Conservation (phyloP, 1,284 basidiomycete genomes). For the Cutaneotrichosporon dermatis region DNA sequence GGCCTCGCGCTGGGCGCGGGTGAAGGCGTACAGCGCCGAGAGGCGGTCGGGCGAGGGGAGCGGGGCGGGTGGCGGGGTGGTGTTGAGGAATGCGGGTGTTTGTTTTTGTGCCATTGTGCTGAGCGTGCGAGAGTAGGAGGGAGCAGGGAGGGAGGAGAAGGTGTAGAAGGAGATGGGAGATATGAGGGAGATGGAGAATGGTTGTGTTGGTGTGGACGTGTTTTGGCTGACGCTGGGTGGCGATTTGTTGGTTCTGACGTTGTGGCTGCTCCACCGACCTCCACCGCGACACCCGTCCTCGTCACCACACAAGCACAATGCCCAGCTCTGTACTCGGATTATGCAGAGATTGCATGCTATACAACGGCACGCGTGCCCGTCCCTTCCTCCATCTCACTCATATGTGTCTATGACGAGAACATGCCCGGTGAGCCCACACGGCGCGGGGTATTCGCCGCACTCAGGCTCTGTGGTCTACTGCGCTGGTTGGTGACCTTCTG, state of each 20-base stretch:
- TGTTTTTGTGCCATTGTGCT: background rate
- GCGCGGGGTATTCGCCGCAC: slow-evolving; percentile 13
- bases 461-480: slow-evolving; percentile 14
- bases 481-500: background rate
- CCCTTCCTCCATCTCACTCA: too few species aligned
- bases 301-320: too few species aligned
- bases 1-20: slow-evolving; percentile 73
- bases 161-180: too few species aligned
- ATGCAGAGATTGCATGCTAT: background rate
- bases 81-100: slow-evolving; percentile 22
- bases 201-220: too few species aligned
- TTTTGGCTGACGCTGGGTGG: too few species aligned
- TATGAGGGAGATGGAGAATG: background rate
- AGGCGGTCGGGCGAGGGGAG: slow-evolving; percentile 57
- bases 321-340: background rate
- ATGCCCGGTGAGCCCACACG: slow-evolving; percentile 7
- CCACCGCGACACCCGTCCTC: too few species aligned
- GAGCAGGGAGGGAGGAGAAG: too few species aligned
- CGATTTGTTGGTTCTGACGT: too few species aligned
- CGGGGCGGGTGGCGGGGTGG: slow-evolving; percentile 20
- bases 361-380: background rate
- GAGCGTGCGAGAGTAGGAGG: background rate
- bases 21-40: slow-evolving; percentile 80
- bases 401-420: background rate
- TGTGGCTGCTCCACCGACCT: too few species aligned